Conservation (phyloP, 2,329 filamentous ascomycete genomes). For the Nigrospora sphaerica region DNA sequence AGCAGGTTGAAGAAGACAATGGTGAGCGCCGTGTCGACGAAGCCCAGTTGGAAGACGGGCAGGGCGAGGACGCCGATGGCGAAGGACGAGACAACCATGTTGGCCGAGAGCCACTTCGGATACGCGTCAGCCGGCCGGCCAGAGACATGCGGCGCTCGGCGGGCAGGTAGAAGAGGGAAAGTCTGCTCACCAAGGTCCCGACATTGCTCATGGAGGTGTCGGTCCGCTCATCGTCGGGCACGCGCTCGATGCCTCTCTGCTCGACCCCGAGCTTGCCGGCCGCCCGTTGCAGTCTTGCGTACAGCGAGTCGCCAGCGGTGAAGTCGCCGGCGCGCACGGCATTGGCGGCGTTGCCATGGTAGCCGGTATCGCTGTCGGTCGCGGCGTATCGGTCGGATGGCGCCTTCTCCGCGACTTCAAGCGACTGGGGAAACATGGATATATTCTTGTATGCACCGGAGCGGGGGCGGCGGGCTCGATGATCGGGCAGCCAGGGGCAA, state of each 20-base stretch:
- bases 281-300: conserved; percentile 44
- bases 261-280: conserved; percentile 63
- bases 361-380: conserved; percentile 12
- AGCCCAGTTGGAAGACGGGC: conserved; percentile 64
- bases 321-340: conserved; percentile 5
- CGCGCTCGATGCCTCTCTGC: conserved; percentile 68
- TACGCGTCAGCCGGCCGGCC: background rate
- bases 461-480: too few relatives aligned
- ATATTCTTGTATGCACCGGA: too few relatives aligned
- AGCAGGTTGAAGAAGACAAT: conserved; percentile 72
- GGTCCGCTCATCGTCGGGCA: conserved; percentile 61
- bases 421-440: too few relatives aligned
- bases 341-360: conserved; percentile 9
- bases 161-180: conserved; percentile 1
- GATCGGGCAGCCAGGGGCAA: too few relatives aligned
- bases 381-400: background rate
- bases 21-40: conserved; percentile 63
- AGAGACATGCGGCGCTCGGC: too few relatives aligned
- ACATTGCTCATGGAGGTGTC: conserved; percentile 60
- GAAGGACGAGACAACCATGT: conserved; percentile 71
- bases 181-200: conserved; percentile 57
- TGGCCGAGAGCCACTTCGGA: conserved; percentile 64
- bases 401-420: too few relatives aligned
- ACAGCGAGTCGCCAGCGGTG: conserved; percentile 11
- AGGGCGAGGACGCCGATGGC: conserved; percentile 66